Evolutionary conservation across 2,329 filamentous ascomycete genomes (phyloP).

Genomic region (Elsinoe perseae): DNA sequence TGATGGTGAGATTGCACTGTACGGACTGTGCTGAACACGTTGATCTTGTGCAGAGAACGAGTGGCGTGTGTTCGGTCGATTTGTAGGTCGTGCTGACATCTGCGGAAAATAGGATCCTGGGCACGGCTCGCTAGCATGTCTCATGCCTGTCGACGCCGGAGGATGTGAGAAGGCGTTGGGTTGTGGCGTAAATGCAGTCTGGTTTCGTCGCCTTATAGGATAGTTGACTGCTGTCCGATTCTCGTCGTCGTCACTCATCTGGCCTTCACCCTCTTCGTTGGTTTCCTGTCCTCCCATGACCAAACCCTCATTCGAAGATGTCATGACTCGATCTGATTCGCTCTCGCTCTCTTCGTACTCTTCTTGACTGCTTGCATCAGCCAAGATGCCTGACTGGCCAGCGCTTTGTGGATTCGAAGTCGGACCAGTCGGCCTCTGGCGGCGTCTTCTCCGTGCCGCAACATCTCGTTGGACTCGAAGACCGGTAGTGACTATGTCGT

Average conservation of each 20-base stretch:
- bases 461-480: constrained; percentile 64
- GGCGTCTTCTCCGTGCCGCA: constrained; percentile 51
- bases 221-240: constrained; percentile 74
- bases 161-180: constrained; percentile 90
- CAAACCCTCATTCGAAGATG: constrained; percentile 53
- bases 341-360: constrained; percentile 92
- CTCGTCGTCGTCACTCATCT: constrained; percentile 58
- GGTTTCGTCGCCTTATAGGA: constrained; percentile 39
- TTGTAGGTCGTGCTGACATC: constrained; percentile 27
- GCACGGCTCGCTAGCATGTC: constrained; percentile 43
- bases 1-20: constrained; percentile 63
- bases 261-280: neutral
- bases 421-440: constrained; percentile 35
- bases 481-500: constrained; percentile 87
- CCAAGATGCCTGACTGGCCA: constrained; percentile 39
- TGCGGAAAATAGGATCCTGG: constrained; percentile 38
- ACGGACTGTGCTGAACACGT: constrained; percentile 45
- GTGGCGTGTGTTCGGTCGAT: constrained; percentile 26
- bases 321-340: constrained; percentile 68
- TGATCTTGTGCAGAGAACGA: constrained; percentile 33
- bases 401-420: constrained; percentile 34
- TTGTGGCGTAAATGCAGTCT: constrained; percentile 65
- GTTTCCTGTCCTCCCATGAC: constrained; percentile 17
- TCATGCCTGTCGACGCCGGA: constrained; percentile 46
- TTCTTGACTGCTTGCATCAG: constrained; percentile 68